Evolutionary conservation across 2,329 filamentous ascomycete genomes (phyloP).

Genomic region (Diaporthe vaccinii): DNA sequence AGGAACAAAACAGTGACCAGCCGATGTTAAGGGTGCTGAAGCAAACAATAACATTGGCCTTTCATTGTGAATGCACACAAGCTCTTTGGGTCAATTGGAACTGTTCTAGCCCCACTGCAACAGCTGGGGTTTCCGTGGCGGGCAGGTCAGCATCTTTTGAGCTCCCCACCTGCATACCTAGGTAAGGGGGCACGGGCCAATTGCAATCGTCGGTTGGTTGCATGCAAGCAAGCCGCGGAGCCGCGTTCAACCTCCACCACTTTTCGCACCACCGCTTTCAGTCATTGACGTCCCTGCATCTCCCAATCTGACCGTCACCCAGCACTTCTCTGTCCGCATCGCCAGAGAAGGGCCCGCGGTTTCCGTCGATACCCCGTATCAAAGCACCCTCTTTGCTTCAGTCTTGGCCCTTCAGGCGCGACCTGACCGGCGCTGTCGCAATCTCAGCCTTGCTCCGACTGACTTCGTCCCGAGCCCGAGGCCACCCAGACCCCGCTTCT

Average conservation of each 20-base stretch:
- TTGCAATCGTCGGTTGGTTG: neutral
- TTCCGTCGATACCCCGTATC: neutral
- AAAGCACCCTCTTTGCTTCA: neutral
- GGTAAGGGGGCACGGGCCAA: slow-evolving; percentile 1
- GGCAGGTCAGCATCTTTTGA: slow-evolving; percentile 1
- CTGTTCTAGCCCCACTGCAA: neutral
- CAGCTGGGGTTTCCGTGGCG: neutral
- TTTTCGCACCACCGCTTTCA: slow-evolving; percentile 47
- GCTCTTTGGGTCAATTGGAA: neutral
- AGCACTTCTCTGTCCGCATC: slow-evolving; percentile 11
- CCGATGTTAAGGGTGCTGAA: too few relatives aligned
- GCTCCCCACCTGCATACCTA: neutral
- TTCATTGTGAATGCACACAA: neutral
- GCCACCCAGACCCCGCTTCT: slow-evolving; percentile 11
- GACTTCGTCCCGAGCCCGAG: neutral
- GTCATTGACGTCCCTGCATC: neutral
- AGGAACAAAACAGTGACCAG: neutral
- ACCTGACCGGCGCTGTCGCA: slow-evolving; percentile 20
- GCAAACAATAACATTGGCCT: neutral
- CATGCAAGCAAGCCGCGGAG: slow-evolving; percentile 16
- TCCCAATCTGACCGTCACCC: neutral
- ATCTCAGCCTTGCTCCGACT: neutral
- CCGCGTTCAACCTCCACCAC: slow-evolving; percentile 52
- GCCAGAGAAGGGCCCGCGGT: neutral
- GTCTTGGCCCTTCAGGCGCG: neutral